phyloP scores from a whole-genome alignment of 257 asterid species.

The Capsicum rhomboideum region DNA sequence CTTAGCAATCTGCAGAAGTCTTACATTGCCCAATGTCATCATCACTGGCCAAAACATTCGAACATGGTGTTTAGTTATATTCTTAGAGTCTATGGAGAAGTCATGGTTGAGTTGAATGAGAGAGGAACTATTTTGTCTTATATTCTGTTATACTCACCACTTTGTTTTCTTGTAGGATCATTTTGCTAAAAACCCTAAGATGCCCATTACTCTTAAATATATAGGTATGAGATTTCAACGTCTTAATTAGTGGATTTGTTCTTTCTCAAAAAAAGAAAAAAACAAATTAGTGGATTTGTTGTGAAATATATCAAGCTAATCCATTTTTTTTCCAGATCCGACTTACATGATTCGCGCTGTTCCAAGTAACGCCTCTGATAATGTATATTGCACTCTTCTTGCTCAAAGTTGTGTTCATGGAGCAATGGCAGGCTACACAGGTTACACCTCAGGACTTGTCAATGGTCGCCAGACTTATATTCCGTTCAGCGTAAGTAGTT shows the following conservation, averaged over 20 bases:
- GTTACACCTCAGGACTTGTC: constrained; percentile 57
- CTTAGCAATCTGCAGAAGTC: not conserved
- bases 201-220: constrained; percentile 50
- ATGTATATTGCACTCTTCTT: constrained; percentile 66
- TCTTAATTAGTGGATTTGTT: not conserved
- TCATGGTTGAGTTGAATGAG: not conserved
- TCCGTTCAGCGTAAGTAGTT: constrained; percentile 56
- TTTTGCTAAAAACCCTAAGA: constrained; percentile 23
- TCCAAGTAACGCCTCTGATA: constrained; percentile 73
- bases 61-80: not conserved
- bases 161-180: constrained; percentile 31
- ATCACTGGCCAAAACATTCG: not conserved
- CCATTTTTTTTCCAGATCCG: constrained; percentile 37
- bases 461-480: constrained; percentile 57
- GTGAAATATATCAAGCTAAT: constrained; percentile 3
- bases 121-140: constrained; percentile 3
- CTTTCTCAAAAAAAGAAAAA: too few species aligned
- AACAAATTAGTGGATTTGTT: not conserved
- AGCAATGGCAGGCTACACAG: constrained; percentile 73
- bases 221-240: constrained; percentile 38
- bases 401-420: constrained; percentile 86
- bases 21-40: not conserved
- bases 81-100: not conserved
- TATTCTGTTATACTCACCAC: not conserved
- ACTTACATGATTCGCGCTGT: constrained; percentile 75